Base-by-base conservation (phyloP, 345 rosid genomes). In the Mercurialis annua region DNA sequence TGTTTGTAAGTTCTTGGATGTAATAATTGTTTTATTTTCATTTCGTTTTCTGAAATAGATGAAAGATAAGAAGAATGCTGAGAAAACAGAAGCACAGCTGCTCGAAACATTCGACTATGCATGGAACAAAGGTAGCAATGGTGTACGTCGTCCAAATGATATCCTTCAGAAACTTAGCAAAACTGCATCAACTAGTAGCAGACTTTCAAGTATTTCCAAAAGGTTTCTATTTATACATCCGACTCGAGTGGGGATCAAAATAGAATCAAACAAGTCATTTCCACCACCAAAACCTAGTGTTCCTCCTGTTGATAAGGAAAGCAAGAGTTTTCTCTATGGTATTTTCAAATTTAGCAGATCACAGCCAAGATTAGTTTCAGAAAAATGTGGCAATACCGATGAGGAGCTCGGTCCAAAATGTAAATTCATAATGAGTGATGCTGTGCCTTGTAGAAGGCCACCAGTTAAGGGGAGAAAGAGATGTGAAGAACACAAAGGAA, bases 91-190 rank as follows among this genome's bases (percentile, higher is more conserved):
- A 77, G 71, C 80, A 30, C 66, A 43, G 78, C 84, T 90, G 58
- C 82, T 93, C 24, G 31, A 66, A 20, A 83, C 80, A 42, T 90
- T 90, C 71, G 97, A 93, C 62, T 93, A 90, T 73, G 98, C 94
- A 26, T 93, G 97, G 98, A 93, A 93, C 72, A 90, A 85, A 82
- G 92, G 91, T 4, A 65, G 84, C 38, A 90, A 93, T 20, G 90
- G 86, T 61, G 71, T 62, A 36, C 83, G 97, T 1, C 87, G 96
- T 36, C 94, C 82, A 23, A 26, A 72, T 53, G 92, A 85, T 66
- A 62, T 90, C 44, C 80, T 87, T 33, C 27, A 43, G 66, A 89
- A 87, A 70, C 86, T 93, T 11, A 58, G 78, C 14, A 70, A 82
- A 68, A 56, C 62, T 46, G 61, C 74, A 64, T 82, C 87, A 48